Conservation (phyloP, 2,329 filamentous ascomycete genomes). For the Colletotrichum filicis region DNA sequence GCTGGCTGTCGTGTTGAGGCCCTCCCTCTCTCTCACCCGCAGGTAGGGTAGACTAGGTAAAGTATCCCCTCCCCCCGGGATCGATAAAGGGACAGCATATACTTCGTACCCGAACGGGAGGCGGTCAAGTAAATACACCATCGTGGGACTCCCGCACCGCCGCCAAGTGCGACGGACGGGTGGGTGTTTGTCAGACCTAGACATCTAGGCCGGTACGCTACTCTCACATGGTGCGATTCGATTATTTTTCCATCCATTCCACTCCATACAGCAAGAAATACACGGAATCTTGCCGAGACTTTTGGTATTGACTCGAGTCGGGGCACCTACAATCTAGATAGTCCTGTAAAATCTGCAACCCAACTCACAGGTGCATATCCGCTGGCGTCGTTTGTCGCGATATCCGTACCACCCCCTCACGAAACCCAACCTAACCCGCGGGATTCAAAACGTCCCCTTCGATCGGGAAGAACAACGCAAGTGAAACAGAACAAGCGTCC, state of each 20-base stretch:
- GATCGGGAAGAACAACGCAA: slow-evolving; percentile 8
- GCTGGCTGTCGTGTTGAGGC: slow-evolving; percentile 5
- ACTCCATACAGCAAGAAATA: neutral
- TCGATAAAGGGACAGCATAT: neutral
- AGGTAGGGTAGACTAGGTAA: neutral
- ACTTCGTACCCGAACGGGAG: neutral
- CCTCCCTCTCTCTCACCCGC: slow-evolving; percentile 8
- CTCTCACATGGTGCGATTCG: neutral
- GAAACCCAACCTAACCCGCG: neutral
- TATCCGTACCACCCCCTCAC: neutral
- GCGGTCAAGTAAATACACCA: slow-evolving; percentile 8
- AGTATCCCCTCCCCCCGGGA: no score
- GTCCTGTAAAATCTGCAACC: neutral
- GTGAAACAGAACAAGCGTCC: slow-evolving; percentile 21
- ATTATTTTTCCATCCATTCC: neutral
- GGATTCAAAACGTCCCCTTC: neutral
- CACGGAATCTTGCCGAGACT: neutral
- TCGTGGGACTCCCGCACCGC: neutral
- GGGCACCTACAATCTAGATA: neutral
- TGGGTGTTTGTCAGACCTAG: neutral
- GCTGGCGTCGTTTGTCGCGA: neutral
- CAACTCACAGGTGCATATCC: neutral
- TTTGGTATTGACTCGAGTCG: neutral
- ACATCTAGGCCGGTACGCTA: no score
- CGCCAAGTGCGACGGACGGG: neutral